Conservation (phyloP, 1,139 yeast species). For the Kurtzmaniella quercitrusa region DNA sequence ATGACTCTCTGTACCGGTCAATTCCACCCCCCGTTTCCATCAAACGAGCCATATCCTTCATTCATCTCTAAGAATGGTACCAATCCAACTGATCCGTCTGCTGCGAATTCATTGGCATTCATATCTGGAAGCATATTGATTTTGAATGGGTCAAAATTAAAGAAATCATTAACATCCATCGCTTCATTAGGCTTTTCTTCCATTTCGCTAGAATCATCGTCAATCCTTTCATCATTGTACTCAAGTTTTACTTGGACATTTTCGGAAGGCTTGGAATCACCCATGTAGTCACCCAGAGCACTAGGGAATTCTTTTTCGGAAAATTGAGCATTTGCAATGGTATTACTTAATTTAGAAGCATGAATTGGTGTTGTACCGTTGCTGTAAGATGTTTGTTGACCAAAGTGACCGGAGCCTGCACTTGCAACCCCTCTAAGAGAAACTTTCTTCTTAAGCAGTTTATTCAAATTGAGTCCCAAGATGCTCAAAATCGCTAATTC, state of each 20-base stretch:
- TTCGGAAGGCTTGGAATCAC: neutral
- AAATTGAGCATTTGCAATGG: neutral
- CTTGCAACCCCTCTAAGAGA: neutral
- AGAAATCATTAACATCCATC: conserved; percentile 21
- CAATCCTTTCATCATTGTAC: neutral
- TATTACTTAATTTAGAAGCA: conserved; percentile 2
- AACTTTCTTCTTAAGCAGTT: conserved; percentile 17
- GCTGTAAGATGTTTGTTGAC: neutral
- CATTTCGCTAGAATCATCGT: neutral
- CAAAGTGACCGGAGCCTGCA: neutral
- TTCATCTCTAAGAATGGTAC: conserved; percentile 49
- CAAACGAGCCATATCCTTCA: conserved; percentile 1
- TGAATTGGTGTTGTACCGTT: conserved; percentile 1
- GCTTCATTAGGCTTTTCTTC: neutral
- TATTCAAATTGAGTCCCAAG: conserved; percentile 32
- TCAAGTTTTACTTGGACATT: neutral
- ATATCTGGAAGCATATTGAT: conserved; percentile 32
- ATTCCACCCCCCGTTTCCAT: neutral
- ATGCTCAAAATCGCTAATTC: conserved; percentile 58
- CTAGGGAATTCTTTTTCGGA: neutral
- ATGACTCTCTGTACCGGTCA: no score
- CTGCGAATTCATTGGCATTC: conserved; percentile 54
- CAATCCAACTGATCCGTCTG: conserved; percentile 65
- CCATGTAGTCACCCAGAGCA: neutral
- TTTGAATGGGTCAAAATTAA: conserved; percentile 42